Evolutionary conservation across 2,329 filamentous ascomycete genomes (phyloP), one percentile per base, ranked within the genome.

Genomic region (Sporothrix mexicana): DNA sequence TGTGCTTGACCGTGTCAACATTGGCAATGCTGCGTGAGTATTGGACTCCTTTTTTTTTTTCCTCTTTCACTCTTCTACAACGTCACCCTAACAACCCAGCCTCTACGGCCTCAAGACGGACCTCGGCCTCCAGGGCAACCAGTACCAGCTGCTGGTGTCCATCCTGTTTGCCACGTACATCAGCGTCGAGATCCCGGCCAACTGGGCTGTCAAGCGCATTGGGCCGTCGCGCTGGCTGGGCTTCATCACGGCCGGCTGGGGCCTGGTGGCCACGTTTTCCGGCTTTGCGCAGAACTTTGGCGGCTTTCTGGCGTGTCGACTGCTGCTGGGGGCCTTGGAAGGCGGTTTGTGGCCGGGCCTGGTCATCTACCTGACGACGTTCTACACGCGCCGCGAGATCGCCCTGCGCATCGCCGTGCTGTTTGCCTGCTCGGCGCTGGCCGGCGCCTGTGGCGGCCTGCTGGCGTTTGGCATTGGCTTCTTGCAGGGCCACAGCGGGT

Each of bases 351-450:
- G 85, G 77, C 80, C 84, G 51, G 84, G 74, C 10, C 66, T 76
- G 12, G 76, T 78, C 78, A 76, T 89, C 80, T 93, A 93, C 76
- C 82, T 94, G 66, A 93, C 92, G 0, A 88, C 93, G 74, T 94
- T 92, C 86, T 94, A 94, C 80, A 89, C 87, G 61, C 88, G 89
- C 76, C 86, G 88, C 20, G 92, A 94, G 80, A 86, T 92, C 3
- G 91, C 90, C 25, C 81, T 93, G n/a, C 86, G 92, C 4, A 89
- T 93, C 1, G 91, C 91, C 2, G 90, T 92, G 74, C 87, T 94
- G 1, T 90, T 94, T 73, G 88, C 90, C 17, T 88, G 85, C 17
- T 89, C 91, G 0, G 92, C 92, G 0, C 83, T 93, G 0, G 90
- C 91, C 0, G 92, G 92, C 6, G 92, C 92, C 17, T 93, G 90